Evolutionary conservation across 495 filamentous ascomycete species (phyloP).

Genomic region (Podospora pseudopauciseta): DNA sequence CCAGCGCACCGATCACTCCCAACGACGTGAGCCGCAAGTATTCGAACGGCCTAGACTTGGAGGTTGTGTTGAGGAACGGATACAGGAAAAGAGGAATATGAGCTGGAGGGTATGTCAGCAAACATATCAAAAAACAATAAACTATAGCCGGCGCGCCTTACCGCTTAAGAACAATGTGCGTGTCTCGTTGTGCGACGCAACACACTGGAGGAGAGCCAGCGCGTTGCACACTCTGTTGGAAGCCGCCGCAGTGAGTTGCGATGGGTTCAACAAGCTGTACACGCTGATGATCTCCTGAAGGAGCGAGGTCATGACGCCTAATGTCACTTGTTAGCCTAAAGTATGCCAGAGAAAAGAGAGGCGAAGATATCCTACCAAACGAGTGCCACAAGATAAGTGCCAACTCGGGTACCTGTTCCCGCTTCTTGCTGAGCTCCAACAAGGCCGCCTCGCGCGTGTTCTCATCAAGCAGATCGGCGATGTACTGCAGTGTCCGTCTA

Average conservation of each 20-base stretch:
- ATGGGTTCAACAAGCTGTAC: slow-evolving; percentile 93
- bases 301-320: slow-evolving; percentile 96
- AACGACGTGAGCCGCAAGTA: slow-evolving; percentile 95
- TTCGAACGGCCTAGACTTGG: slow-evolving; percentile 96
- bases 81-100: slow-evolving; percentile 98
- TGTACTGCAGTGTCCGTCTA: slow-evolving; percentile 84
- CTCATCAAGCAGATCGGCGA: slow-evolving; percentile 86
- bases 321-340: slow-evolving; percentile 11
- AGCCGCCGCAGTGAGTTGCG: slow-evolving; percentile 91
- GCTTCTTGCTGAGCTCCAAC: slow-evolving; percentile 96
- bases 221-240: slow-evolving; percentile 98
- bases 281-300: slow-evolving; percentile 99
- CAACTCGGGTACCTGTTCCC: slow-evolving; percentile 95
- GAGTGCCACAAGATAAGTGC: slow-evolving; percentile 98
- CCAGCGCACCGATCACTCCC: slow-evolving; percentile 95
- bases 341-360: neutral
- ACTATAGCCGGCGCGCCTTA: slow-evolving; percentile 38
- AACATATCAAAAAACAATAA: neutral
- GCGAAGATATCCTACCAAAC: slow-evolving; percentile 64
- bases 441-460: slow-evolving; percentile 84
- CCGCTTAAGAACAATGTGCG: slow-evolving; percentile 88
- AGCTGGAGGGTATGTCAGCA: slow-evolving; percentile 51
- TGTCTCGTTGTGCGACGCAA: slow-evolving; percentile 96
- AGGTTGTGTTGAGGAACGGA: slow-evolving; percentile 97
- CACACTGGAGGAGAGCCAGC: slow-evolving; percentile 92